Evolutionary conservation across 2,329 filamentous ascomycete genomes (phyloP), one percentile per base, ranked within the genome.

Genomic region (Ploettnerulaceae sp.): DNA sequence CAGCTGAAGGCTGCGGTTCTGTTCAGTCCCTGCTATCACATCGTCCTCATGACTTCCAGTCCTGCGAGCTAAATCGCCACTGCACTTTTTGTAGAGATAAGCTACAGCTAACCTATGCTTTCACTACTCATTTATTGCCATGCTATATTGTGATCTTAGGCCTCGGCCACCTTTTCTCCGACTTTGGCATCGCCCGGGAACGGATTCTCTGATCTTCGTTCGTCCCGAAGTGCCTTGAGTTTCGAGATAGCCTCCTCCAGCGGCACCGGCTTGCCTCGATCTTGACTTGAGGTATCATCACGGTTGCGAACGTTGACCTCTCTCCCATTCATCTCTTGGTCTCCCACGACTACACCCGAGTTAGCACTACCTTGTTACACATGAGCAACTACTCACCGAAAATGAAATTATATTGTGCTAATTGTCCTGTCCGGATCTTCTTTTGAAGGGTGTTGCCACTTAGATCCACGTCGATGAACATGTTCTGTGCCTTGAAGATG

Each of bases 331-430:
- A 73, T 74, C 66, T 82, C 79, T 61, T 80, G 73, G 52, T 76
- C 77, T 47, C 79, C 79, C 52, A 82, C 77, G 47, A 82, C 77
- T 77, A 53, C 9, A 22, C 5, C 6, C 15, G 6, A 20, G 25
- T 45, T 22, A 35, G 21, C 20, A 6, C 9, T n/a, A 7, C 4
- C n/a, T 7, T 4, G n/a, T 14, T 18, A 4, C n/a, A n/a, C 5
- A 12, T 7, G 17, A 12, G 20, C n/a, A 12, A 12, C 25, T 28
- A 59, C 74, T 66, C 67, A 81, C 79, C 77, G 60, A 90, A 86
- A 59, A 89, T 86, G 67, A 86, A 89, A 71, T 90, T 90, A 71
- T 90, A 91, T 67, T 89, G 83, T 42, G 82, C 75, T 59, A 91
- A 67, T 68, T 93, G 87, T 11, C 82, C 87, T 46, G 78, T 89